Base-by-base conservation (phyloP, 495 filamentous ascomycete genomes). In the Penicillium crystallinum region DNA sequence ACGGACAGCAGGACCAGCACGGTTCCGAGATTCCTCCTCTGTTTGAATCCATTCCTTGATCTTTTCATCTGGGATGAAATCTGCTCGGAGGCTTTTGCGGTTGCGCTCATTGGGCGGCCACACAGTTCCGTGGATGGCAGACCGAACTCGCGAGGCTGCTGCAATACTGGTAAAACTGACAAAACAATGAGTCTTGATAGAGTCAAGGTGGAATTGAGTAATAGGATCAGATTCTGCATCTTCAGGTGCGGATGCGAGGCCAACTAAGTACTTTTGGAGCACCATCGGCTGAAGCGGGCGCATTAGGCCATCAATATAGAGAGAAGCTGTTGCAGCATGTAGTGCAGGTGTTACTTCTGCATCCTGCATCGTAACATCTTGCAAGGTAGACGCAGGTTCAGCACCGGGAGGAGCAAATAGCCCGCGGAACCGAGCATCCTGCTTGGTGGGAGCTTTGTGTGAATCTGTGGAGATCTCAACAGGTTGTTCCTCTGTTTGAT, bases 21-120 rank as follows among this genome's bases (percentile, higher is more conserved):
- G 64, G 31, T 71, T 62, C 9, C 70, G 65, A 10, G 78, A 74
- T 11, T 73, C 63, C 64, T 85, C 70, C 65, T 96, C 90, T 8
- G 65, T 76, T 9, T 78, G 72, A 45, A 95, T 81, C 91, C 91
- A 98, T 37, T 85, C 79, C 19, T 71, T 59, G 11, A 95, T 71
- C 51, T 80, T 79, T 21, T 89, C 81, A 48, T 87, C 81, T 0
- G 93, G 93, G 6, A 97, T 79, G 63, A 95, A 98, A 57, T 98
- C 93, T 4, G 86, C 89, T 80, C 87, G 96, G 4, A 98, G 79
- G 2, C 79, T 79, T 65, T 93, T 92, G 34, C 93, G 81, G 39
- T 86, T 86, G 43, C 84, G 81, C 67, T 97, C 93, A 34, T 89
- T 81, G 1, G 93, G 93, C 89, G 93, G 93, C 89, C 90, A 98